phyloP scores from a whole-genome alignment of 1,139 yeast genomes.

The Scheffersomyces titani region DNA sequence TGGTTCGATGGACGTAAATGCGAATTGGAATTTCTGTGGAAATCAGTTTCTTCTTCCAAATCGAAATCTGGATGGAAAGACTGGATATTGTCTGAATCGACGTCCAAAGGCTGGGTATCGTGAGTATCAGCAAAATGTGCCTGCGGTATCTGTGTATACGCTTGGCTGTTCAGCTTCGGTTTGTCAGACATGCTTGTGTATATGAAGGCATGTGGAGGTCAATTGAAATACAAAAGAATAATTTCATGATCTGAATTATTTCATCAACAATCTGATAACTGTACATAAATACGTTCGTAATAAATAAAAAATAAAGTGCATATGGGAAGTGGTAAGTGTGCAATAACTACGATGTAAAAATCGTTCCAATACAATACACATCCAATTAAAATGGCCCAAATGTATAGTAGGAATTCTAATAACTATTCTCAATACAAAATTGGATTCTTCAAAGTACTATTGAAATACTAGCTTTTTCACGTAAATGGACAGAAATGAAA shows the following conservation, averaged over 20 bases:
- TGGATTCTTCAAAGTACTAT: background rate
- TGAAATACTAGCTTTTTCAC: background rate
- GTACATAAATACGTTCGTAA: background rate
- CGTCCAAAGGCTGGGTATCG: background rate
- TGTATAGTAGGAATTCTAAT: background rate
- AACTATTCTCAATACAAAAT: background rate
- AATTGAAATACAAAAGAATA: background rate
- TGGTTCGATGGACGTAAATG: conserved; percentile 15
- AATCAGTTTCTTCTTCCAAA: conserved; percentile 1
- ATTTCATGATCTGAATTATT: background rate
- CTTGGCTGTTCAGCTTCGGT: background rate
- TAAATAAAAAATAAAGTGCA: background rate
- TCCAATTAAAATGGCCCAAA: too few species aligned
- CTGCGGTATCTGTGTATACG: background rate
- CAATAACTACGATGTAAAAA: background rate
- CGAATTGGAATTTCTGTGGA: conserved; percentile 6
- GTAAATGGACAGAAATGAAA: background rate
- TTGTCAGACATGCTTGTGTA: background rate
- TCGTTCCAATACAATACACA: too few species aligned
- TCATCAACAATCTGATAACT: background rate
- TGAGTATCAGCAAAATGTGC: background rate
- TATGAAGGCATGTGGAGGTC: background rate
- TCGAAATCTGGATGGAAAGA: background rate
- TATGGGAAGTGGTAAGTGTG: background rate
- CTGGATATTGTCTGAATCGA: conserved; percentile 3